Evolutionary conservation across 495 filamentous ascomycete species (phyloP).

Genomic region (Aspergillus sparsus): DNA sequence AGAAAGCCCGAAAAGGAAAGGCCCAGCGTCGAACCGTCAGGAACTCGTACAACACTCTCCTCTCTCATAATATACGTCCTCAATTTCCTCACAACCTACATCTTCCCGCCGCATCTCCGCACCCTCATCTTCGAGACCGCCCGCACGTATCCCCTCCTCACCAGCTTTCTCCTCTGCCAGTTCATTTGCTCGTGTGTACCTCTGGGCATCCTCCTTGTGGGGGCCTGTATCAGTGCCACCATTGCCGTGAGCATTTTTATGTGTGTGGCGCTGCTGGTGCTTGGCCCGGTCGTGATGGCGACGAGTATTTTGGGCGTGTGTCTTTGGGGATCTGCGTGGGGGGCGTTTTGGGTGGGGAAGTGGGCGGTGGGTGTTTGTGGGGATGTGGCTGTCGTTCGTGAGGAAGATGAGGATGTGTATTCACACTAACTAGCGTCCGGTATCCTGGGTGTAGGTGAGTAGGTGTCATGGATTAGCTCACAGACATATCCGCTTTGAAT

Average conservation of each 20-base stretch:
- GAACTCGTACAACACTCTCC: neutral
- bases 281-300: constrained; percentile 63
- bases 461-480: no score
- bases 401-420: no score
- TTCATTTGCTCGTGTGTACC: constrained; percentile 58
- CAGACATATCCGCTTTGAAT: no score
- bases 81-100: constrained; percentile 13
- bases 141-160: constrained; percentile 21
- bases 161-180: constrained; percentile 57
- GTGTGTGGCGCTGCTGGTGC: constrained; percentile 61
- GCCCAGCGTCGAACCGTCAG: no score
- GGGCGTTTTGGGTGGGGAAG: constrained; percentile 55
- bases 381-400: no score
- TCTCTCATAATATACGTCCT: constrained; percentile 5
- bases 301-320: constrained; percentile 56
- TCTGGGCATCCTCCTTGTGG: constrained; percentile 60
- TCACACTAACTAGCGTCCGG: no score
- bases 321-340: constrained; percentile 64
- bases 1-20: no score
- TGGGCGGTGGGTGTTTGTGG: constrained; percentile 33
- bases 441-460: no score
- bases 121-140: constrained; percentile 12
- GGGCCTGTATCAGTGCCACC: constrained; percentile 49
- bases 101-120: constrained; percentile 5
- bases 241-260: constrained; percentile 56